These are phyloP conservation scores for Camelina sativa DNA, from an alignment of 345 rosid genomes.

Conservation along the genomic window DNA sequence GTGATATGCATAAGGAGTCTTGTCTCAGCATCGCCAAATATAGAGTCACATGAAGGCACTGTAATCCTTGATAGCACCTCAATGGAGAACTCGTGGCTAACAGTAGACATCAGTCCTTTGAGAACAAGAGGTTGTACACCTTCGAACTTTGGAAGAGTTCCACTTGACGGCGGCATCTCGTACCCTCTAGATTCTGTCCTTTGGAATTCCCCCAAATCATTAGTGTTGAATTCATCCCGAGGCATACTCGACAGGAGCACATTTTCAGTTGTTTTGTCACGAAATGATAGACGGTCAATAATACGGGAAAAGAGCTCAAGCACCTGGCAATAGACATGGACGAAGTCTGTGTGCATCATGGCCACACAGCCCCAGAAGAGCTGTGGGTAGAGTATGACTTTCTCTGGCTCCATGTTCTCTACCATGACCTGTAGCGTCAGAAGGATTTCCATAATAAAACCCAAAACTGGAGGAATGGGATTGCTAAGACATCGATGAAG, in stretches of 20 bases:
- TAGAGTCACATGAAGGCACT: constrained; percentile 92
- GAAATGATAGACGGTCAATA: constrained; percentile 83
- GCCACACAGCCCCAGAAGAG: constrained; percentile 99
- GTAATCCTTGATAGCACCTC: constrained; percentile 89
- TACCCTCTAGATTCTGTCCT: constrained; percentile 72
- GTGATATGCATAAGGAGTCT: constrained; percentile 97
- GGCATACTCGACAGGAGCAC: constrained; percentile 99
- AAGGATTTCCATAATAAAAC: constrained; percentile 94
- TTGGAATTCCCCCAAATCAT: constrained; percentile 64
- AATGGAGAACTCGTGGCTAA: constrained; percentile 87
- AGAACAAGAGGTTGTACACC: constrained; percentile 99
- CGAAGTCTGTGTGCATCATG: constrained; percentile 99
- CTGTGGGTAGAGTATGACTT: constrained; percentile 95
- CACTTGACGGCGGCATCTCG: constrained; percentile 70
- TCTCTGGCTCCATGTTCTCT: constrained; percentile 99
- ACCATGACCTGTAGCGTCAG: constrained; percentile 97
- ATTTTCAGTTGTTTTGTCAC: constrained; percentile 93
- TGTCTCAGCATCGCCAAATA: constrained; percentile 90
- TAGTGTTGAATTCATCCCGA: constrained; percentile 71
- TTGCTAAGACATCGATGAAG: constrained; percentile 96
- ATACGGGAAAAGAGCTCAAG: constrained; percentile 95
- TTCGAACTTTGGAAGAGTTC: constrained; percentile 84
- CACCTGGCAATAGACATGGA: constrained; percentile 97
- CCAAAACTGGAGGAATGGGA: constrained; percentile 94
- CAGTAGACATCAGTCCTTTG: constrained; percentile 92